phyloP scores from a whole-genome alignment of 345 rosid species.

The Aquilaria yunnanensis region DNA sequence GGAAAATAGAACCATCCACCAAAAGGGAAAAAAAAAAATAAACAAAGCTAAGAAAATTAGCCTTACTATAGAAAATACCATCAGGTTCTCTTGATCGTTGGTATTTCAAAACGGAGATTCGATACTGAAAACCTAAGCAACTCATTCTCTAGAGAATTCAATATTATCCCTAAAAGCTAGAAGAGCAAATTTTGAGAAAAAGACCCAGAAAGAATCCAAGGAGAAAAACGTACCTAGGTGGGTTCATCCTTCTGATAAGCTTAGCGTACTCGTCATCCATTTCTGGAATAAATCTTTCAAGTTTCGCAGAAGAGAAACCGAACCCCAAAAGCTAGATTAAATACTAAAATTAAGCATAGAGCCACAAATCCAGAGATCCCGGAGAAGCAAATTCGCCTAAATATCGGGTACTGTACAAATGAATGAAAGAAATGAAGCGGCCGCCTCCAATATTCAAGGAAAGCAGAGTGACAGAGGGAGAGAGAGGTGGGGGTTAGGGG shows the following conservation, averaged over 20 bases:
- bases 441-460: constrained; percentile 42
- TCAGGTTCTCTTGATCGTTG: neutral
- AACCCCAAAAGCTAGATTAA: neutral
- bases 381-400: neutral
- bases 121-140: neutral
- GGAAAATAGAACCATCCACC: neutral
- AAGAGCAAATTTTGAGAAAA: constrained; percentile 5
- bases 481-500: neutral
- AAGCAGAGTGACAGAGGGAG: neutral
- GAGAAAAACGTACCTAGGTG: constrained; percentile 46
- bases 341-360: too few relatives aligned
- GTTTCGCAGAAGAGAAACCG: neutral
- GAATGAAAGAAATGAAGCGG: neutral
- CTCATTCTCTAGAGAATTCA: neutral
- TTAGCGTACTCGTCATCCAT: constrained; percentile 87
- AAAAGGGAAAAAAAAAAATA: neutral
- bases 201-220: too few relatives aligned
- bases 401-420: constrained; percentile 3
- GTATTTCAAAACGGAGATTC: neutral
- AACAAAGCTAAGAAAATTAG: neutral
- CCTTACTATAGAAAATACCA: neutral
- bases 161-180: neutral
- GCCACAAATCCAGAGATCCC: neutral
- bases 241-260: constrained; percentile 86
- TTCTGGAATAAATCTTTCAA: neutral